phyloP scores from a whole-genome alignment of 2,329 filamentous ascomycete genomes.

The Aspergillus melleus region DNA sequence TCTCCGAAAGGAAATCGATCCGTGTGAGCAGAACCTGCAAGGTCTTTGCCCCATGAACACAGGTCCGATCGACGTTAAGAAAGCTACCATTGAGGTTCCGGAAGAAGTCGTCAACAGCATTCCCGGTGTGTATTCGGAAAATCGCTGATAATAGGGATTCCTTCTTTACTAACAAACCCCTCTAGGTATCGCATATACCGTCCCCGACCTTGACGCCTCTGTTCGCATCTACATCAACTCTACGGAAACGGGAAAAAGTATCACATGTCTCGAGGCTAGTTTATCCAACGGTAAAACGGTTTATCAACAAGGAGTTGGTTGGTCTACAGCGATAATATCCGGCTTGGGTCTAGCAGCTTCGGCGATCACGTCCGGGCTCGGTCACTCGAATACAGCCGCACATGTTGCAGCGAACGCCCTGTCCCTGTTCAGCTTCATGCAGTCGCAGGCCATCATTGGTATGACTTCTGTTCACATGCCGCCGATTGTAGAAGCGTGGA shows the following conservation, averaged over 20 bases:
- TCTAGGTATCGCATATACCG: slow-evolving; percentile 74
- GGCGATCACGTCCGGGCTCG: slow-evolving; percentile 83
- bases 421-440: slow-evolving; percentile 93
- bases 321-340: slow-evolving; percentile 84
- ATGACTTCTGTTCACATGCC: slow-evolving; percentile 79
- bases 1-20: slow-evolving; percentile 67
- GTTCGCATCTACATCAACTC: slow-evolving; percentile 80
- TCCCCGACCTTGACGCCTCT: slow-evolving; percentile 87
- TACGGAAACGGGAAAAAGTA: slow-evolving; percentile 60
- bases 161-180: slow-evolving; percentile 2
- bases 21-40: slow-evolving; percentile 67
- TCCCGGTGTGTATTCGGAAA: slow-evolving; percentile 54
- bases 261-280: slow-evolving; percentile 84
- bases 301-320: slow-evolving; percentile 82
- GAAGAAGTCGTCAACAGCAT: slow-evolving; percentile 62
- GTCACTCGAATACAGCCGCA: slow-evolving; percentile 89
- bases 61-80: slow-evolving; percentile 70
- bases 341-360: slow-evolving; percentile 81
- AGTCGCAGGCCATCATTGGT: slow-evolving; percentile 87
- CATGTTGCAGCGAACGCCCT: slow-evolving; percentile 92
- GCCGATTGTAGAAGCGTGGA: slow-evolving; percentile 88
- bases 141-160: neutral
- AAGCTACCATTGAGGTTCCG: slow-evolving; percentile 66
- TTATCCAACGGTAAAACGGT: slow-evolving; percentile 93
- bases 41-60: slow-evolving; percentile 91